Evolutionary conservation across 2,329 filamentous ascomycete species (phyloP).

Genomic region (Calonectria pseudoturangicola): DNA sequence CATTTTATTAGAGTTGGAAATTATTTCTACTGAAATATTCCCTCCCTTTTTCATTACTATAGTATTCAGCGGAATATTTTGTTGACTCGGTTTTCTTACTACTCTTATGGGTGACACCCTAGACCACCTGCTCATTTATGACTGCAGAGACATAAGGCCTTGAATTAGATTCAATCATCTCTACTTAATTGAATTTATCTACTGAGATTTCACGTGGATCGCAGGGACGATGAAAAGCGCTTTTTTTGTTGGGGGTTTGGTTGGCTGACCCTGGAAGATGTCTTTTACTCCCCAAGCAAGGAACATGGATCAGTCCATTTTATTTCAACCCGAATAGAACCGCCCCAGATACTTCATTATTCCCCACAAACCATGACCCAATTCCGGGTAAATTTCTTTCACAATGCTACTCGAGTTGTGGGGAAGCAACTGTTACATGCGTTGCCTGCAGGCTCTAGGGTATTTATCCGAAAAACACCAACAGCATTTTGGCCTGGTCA

Average conservation of each 20-base stretch:
- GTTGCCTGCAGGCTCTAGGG: background rate
- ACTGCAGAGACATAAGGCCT: constrained; percentile 21
- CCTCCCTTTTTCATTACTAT: no score
- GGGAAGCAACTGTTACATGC: background rate
- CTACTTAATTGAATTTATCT: constrained; percentile 5
- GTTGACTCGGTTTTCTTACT: background rate
- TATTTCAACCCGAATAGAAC: constrained; percentile 21
- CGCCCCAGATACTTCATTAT: background rate
- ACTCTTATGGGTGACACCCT: constrained; percentile 17
- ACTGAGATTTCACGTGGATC: constrained; percentile 12
- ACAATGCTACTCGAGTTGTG: background rate
- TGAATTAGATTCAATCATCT: constrained; percentile 8
- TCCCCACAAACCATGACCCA: background rate
- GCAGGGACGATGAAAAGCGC: constrained; percentile 17
- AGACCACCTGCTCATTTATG: constrained; percentile 8
- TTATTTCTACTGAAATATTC: background rate
- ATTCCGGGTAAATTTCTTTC: background rate
- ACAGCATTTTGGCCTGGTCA: constrained; percentile 12
- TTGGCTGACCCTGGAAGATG: constrained; percentile 25
- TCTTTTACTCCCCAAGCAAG: constrained; percentile 5
- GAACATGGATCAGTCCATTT: constrained; percentile 18
- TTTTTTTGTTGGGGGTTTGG: constrained; percentile 4
- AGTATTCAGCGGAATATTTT: background rate
- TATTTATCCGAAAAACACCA: constrained; percentile 24
- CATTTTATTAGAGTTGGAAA: background rate